Base-by-base conservation (phyloP, 2,329 filamentous ascomycete species). In the Aschersonia sp. region DNA sequence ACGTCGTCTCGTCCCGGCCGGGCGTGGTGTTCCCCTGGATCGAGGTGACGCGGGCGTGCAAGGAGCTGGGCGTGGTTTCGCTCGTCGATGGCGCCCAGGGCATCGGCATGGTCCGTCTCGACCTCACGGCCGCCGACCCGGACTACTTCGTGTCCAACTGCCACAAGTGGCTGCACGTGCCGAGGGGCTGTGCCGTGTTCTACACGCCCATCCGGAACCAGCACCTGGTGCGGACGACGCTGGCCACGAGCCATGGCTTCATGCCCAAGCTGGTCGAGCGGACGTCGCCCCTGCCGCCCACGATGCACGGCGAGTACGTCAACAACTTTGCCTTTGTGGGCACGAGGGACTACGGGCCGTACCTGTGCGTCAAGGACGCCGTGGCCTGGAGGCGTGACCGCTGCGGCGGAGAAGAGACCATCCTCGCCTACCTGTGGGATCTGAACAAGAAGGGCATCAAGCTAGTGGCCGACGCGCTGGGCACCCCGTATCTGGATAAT, bases 111-210 rank as follows among this genome's bases (percentile, higher is more conserved):
- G 73, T 95, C 5, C 70, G 75, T 1, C 63, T 96, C 5, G 77
- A 94, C 61, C 65, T 96, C 10, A 53, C 60, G 0, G 62, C 65
- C 4, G 66, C 89, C 3, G 77, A 89, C 52, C 82, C 88, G 0
- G 89, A 96, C 63, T 96, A 94, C 66, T 86, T 94, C 58, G 75
- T 91, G 10, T 83, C 75, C 48, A 96, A 96, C 62, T 86, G 81
- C 56, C 86, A 94, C 69, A 94, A 94, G 69, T 97, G 91, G 91
- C 78, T 96, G 5, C 82, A 79, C 58, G 77, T 79, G 1, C 91
- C 89, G 1, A 80, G 89, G 32, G 84, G 82, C 12, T 89, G 84
- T 59, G 88, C 88, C 3, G 69, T 92, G 4, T 77, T 96, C 53
- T 84, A 94, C 63, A 85, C 92, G 1, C 85, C 89, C 0, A 51